A percentile compares a stretch with the other conserved stretches of the same genome.
These are phyloP conservation scores for Selaginella moellendorffii DNA, from an alignment of 75 land plant species.

Conservation along the genomic window DNA sequence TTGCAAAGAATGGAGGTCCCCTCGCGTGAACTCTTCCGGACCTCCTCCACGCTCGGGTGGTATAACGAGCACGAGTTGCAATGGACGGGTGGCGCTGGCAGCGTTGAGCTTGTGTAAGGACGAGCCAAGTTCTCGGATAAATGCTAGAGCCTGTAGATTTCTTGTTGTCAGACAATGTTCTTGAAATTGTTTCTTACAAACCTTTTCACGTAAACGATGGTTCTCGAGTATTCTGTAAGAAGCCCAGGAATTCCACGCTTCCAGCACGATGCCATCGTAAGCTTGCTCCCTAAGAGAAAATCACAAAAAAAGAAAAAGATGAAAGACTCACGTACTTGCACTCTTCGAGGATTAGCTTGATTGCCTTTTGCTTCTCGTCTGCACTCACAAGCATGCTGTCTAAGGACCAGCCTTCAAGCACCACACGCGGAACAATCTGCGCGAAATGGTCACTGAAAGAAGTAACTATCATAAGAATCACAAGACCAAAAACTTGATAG, in stretches of 20 bases:
- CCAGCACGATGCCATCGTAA: conserved; percentile 89
- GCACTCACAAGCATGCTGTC: conserved; percentile 38
- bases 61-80: conserved; percentile 69
- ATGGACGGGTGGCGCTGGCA: conserved; percentile 12
- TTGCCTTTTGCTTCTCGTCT: conserved; percentile 40
- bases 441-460: conserved; percentile 17
- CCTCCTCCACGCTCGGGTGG: conserved; percentile 50
- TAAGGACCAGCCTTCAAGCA: conserved; percentile 55
- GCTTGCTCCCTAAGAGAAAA: conserved; percentile 47
- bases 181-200: conserved; percentile 10
- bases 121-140: conserved; percentile 49
- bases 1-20: conserved; percentile 42
- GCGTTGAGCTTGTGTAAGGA: conserved; percentile 39
- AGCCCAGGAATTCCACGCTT: conserved; percentile 93
- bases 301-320: background rate
- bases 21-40: conserved; percentile 44
- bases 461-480: background rate
- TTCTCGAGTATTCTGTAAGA: conserved; percentile 62
- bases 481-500: background rate
- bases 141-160: conserved; percentile 45
- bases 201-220: conserved; percentile 51
- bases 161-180: background rate
- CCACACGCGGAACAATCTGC: conserved; percentile 79
- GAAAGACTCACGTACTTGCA: conserved; percentile 49
- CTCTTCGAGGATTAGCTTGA: conserved; percentile 50